Evolutionary conservation across 129 eudicot species (phyloP), one percentile per base, ranked within the genome.

Genomic region (Erigeron canadensis): DNA sequence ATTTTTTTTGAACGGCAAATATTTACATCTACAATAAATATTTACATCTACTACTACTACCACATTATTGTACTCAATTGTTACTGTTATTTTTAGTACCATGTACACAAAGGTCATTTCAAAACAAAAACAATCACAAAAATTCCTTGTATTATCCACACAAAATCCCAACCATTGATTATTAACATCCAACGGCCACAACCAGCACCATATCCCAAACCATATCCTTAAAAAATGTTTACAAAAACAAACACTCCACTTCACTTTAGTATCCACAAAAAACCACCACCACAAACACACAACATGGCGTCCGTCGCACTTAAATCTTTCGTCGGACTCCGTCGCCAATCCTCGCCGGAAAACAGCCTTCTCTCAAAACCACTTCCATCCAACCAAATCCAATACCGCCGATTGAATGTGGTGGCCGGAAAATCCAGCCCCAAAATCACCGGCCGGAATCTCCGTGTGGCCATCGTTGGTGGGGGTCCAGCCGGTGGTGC

Each of bases 401-500:
- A 42, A 8, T 73, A 76, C 79, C 86, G 91, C 3, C 82, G 66
- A 41, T 58, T 83, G 74, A 81, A 85, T 19, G 58, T 93, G 6
- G 62, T 63, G 12, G 96, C 98, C 22, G 85, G 83, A 0, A 84
- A 82, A 53, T 71, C 87, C 79, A 87, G 97, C 83, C 99, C 99
- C 23, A 84, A 87, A 67, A 81, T 91, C 82, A 82, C 86, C 37
- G 97, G 96, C 50, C 88, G 99, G 6, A 90, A 90, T 78, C 97
- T 95, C 75, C 79, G 99, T 5, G 99, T 95, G n/a, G 99, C 99
- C 15, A 85, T 95, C 71, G 57, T 95, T 15, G 99, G 99, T 1
- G 99, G 99, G 0, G 99, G 99, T 7, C 99, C 99, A 0, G 99
- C 99, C 5, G 99, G 99, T 4, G 99, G 99, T n/a, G 81, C 84